A percentile compares a stretch with the other conserved stretches of the same genome.
phyloP scores from a whole-genome alignment of 2,329 filamentous ascomycete species.

The Claviceps arundinis region DNA sequence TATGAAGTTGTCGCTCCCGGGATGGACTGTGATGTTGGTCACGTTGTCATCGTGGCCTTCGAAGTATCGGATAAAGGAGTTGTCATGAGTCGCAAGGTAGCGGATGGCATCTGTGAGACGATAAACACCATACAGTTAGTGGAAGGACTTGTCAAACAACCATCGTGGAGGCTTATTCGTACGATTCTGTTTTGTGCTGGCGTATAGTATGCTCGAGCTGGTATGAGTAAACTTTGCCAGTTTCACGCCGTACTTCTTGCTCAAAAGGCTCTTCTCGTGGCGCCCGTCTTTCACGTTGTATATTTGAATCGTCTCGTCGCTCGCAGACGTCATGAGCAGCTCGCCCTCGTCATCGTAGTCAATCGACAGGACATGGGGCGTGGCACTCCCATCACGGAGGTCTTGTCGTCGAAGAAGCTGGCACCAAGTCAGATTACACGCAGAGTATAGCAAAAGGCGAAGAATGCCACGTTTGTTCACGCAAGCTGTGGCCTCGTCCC shows the following conservation, averaged over 20 bases:
- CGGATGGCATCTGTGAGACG: conserved; percentile 54
- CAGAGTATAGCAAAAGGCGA: neutral
- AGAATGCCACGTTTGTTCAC: neutral
- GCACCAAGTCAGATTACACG: neutral
- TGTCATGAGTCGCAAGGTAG: conserved; percentile 86
- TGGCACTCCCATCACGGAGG: conserved; percentile 35
- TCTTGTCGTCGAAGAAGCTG: conserved; percentile 47
- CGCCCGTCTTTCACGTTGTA: conserved; percentile 89
- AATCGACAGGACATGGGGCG: conserved; percentile 67
- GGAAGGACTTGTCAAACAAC: neutral
- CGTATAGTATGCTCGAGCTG: conserved; percentile 81
- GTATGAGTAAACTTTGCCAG: conserved; percentile 91
- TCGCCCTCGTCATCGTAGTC: conserved; percentile 96
- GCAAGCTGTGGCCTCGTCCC: neutral
- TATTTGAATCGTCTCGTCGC: conserved; percentile 89
- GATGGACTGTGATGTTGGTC: conserved; percentile 72
- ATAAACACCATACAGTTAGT: conserved; percentile 2
- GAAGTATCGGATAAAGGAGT: conserved; percentile 93
- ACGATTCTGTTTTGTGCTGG: conserved; percentile 90
- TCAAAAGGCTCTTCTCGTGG: conserved; percentile 76
- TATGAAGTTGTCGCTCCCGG: conserved; percentile 79
- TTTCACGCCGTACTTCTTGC: conserved; percentile 94
- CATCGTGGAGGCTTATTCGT: conserved; percentile 12
- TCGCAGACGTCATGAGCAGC: conserved; percentile 77
- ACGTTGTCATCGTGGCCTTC: conserved; percentile 77